These are phyloP conservation scores for Polygonum maritimum DNA, from an alignment of 148 eudicot genomes.

Conservation along the genomic window DNA sequence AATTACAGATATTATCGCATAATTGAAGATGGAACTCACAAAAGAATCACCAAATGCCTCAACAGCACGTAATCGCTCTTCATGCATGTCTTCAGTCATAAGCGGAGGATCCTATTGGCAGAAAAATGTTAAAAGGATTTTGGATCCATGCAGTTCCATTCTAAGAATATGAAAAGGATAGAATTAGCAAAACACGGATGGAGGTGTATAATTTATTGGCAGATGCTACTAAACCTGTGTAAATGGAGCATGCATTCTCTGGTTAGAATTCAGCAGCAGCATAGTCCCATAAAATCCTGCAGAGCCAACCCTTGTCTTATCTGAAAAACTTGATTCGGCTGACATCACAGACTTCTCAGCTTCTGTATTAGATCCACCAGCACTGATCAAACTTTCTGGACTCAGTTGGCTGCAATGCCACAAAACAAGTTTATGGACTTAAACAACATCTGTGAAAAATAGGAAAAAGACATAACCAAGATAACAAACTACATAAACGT, in stretches of 20 bases:
- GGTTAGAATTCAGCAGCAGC: conserved; percentile 66
- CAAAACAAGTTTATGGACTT: background rate
- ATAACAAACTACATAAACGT: background rate
- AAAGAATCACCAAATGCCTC: conserved; percentile 65
- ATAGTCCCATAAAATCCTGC: conserved; percentile 54
- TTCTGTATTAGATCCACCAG: conserved; percentile 21
- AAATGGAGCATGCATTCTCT: conserved; percentile 76
- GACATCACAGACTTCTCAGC: conserved; percentile 16
- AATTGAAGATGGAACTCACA: conserved; percentile 37
- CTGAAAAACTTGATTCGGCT: conserved; percentile 21
- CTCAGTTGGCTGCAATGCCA: conserved; percentile 21
- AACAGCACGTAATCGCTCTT: conserved; percentile 74
- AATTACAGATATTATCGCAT: conserved; percentile 1
- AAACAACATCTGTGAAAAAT: background rate
- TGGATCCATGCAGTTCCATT: background rate
- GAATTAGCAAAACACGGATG: background rate
- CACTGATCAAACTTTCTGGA: conserved; percentile 17
- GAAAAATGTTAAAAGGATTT: background rate
- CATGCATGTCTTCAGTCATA: conserved; percentile 99
- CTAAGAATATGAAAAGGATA: background rate
- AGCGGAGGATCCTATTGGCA: conserved; percentile 70
- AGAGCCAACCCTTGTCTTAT: conserved; percentile 53
- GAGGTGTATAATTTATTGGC: background rate
- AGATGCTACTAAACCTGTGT: conserved; percentile 54
- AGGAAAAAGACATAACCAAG: background rate